Base-by-base conservation (phyloP, 805 yeast species). In the Hanseniaspora guilliermondii region DNA sequence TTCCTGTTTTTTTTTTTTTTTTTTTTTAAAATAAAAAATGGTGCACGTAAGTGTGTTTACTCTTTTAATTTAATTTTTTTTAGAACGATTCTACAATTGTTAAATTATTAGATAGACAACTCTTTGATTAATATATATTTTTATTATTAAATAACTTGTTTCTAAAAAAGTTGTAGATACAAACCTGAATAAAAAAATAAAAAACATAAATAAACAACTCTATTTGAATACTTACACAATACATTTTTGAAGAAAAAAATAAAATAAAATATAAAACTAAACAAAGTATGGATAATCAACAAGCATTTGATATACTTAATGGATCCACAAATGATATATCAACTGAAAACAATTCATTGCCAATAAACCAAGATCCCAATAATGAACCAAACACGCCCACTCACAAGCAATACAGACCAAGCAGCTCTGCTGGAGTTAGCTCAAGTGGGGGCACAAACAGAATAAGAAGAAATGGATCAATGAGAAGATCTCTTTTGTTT, bases 401-500 rank as follows among this genome's bases (percentile, higher is more conserved):
- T 3, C 54, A 50, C 25, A 22, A 47, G 11, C 54, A 50, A n/a
- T 50, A 41, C 24, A 50, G 54, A 36, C 48, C 47, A 3, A 32
- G 35, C 24, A 39, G 33, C 21, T 17, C 41, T 19, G 19, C 25
- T 21, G 46, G 39, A 21, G 30, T 24, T 11, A 38, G 19, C 12
- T 16, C 30, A 16, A 38, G 11, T 6, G 38, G 46, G 4, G 32
- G 48, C 12, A 19, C 45, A 1, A 36, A 36, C 8, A 41, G 56
- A 24, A 27, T 39, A 14, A 44, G 48, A 55, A 44, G 57, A 49
- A 48, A 49, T 7, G 57, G 54, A 19, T 42, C 53, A 16, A 49
- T 55, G 54, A 49, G 57, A 45, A 55, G 49, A 45, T 55, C 57
- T 6, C 19, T 55, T 6, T 24, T 55, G 8, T 42, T 54, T 52